Evolutionary conservation across 495 filamentous ascomycete species (phyloP).

Genomic region (Cairneyella variabilis): DNA sequence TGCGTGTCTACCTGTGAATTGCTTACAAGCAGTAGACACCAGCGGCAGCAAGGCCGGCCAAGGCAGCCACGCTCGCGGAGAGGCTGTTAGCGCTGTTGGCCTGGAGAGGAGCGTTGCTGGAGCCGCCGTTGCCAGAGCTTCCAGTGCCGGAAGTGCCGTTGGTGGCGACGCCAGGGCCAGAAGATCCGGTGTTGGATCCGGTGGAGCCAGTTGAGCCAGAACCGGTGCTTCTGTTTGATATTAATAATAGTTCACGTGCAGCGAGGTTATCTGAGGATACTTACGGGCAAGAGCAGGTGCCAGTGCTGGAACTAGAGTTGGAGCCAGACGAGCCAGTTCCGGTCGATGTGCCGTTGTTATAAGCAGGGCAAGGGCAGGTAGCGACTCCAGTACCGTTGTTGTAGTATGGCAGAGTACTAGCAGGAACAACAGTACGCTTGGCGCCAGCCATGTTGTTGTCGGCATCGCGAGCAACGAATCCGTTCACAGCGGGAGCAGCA

Average conservation of each 20-base stretch:
- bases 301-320: not conserved
- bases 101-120: not conserved
- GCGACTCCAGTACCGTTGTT: not conserved
- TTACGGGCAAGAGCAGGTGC: not conserved
- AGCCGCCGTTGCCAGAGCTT: not conserved
- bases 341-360: not conserved
- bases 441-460: not conserved
- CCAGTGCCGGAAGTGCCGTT: not conserved
- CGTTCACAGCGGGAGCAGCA: not conserved
- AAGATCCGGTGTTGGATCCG: not conserved
- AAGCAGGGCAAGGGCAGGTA: not conserved
- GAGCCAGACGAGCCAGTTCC: not conserved
- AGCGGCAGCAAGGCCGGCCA: not conserved
- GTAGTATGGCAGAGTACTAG: not conserved
- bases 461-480: not conserved
- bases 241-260: no score
- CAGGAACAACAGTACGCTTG: constrained; percentile 2
- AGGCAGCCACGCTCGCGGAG: not conserved
- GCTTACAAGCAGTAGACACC: no score
- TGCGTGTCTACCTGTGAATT: no score
- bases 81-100: not conserved
- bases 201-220: not conserved
- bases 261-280: no score
- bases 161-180: not conserved
- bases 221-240: no score